Conservation (phyloP, 345 rosid species). For the Eutrema japonicum region DNA sequence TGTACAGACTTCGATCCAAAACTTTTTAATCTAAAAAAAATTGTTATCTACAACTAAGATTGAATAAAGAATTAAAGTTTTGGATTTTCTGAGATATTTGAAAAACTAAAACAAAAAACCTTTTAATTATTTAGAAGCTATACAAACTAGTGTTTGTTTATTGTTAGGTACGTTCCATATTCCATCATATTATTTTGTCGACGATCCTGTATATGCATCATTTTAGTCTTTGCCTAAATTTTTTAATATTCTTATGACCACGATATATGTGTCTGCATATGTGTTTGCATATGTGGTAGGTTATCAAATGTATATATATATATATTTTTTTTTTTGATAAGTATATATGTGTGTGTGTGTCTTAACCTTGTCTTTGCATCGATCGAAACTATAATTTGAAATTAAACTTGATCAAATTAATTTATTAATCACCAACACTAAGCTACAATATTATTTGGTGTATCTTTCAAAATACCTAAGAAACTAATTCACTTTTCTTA, state of each 20-base stretch:
- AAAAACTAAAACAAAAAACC: not conserved
- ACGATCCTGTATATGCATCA: not conserved
- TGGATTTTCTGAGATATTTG: conserved; percentile 11
- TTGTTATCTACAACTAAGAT: not conserved
- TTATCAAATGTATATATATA: not conserved
- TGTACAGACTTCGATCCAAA: no score
- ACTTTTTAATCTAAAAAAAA: no score
- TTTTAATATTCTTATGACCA: not conserved
- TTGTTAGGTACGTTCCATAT: conserved; percentile 21
- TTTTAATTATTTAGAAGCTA: not conserved
- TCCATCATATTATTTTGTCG: not conserved
- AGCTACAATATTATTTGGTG: not conserved
- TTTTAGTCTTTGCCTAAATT: not conserved
- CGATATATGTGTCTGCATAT: not conserved
- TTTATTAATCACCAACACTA: not conserved
- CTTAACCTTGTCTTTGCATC: not conserved
- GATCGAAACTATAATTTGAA: not conserved
- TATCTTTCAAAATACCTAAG: not conserved
- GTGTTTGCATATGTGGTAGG: not conserved
- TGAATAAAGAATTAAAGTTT: not conserved
- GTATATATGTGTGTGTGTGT: not conserved
- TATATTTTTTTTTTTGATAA: no score
- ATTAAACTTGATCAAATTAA: not conserved
- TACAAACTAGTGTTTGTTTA: not conserved
- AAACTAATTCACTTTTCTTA: not conserved